phyloP scores from a whole-genome alignment of 2,329 filamentous ascomycete species.

The Thelonectria rubi region DNA sequence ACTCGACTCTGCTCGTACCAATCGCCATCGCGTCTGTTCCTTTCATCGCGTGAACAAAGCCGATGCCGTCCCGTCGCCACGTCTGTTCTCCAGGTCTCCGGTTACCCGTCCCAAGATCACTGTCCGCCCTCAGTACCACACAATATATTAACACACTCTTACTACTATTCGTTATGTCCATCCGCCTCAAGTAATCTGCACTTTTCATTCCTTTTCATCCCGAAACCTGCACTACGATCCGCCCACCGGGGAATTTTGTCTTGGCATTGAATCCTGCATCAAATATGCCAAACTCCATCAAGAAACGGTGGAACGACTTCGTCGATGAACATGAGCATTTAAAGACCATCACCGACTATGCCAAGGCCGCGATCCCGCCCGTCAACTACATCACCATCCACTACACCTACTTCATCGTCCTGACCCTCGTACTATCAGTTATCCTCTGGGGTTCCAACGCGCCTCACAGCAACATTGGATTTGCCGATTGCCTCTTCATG shows the following conservation, averaged over 20 bases:
- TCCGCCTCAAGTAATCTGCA: neutral
- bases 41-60: neutral
- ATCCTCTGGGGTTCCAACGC: conserved; percentile 69
- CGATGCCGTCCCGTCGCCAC: neutral
- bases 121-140: neutral
- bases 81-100: neutral
- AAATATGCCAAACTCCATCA: conserved; percentile 35
- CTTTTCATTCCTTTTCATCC: neutral
- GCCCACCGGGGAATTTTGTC: conserved; percentile 15
- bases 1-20: neutral
- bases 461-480: conserved; percentile 61
- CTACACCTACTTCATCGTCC: conserved; percentile 71
- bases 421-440: conserved; percentile 63
- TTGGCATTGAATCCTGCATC: conserved; percentile 12
- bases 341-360: conserved; percentile 7
- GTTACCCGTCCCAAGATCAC: neutral
- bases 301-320: conserved; percentile 34
- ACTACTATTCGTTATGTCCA: neutral
- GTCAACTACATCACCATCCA: conserved; percentile 72
- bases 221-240: neutral
- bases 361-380: conserved; percentile 46
- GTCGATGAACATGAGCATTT: conserved; percentile 35
- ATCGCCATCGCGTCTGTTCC: neutral
- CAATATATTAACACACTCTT: neutral
- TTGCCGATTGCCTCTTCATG: conserved; percentile 73